phyloP scores from a whole-genome alignment of 2,329 filamentous ascomycete genomes.

The Penicillium janthinellum region DNA sequence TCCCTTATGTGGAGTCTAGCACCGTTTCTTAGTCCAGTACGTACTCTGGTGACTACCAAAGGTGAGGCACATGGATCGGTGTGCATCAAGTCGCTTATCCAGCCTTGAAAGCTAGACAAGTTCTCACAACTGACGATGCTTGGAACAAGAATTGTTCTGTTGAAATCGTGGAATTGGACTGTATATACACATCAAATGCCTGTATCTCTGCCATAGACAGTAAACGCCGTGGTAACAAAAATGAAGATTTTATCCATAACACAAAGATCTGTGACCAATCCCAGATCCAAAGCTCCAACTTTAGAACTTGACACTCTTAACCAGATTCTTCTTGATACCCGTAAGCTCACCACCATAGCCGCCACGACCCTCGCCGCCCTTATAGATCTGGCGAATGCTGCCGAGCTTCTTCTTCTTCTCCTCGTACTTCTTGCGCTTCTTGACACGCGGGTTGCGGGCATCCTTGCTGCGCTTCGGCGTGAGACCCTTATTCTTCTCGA shows the following conservation, averaged over 20 bases:
- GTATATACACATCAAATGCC: constrained; percentile 31
- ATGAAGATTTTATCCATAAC: constrained; percentile 17
- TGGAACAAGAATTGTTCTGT: background rate
- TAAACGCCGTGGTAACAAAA: constrained; percentile 23
- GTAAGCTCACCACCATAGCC: constrained; percentile 90
- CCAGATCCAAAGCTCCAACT: constrained; percentile 7
- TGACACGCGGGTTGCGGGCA: constrained; percentile 89
- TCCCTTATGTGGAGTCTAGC: no score
- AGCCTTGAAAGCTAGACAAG: no score
- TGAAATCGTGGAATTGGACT: constrained; percentile 22
- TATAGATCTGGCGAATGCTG: constrained; percentile 82
- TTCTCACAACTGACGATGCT: background rate
- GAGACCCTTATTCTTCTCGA: constrained; percentile 97
- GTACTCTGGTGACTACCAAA: no score
- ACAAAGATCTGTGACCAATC: constrained; percentile 15
- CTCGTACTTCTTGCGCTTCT: constrained; percentile 96
- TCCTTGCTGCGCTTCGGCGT: constrained; percentile 91
- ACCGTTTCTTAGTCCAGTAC: no score
- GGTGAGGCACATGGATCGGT: no score
- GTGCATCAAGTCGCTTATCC: no score
- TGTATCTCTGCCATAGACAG: constrained; percentile 23
- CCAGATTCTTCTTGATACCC: constrained; percentile 90
- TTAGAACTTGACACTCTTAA: constrained; percentile 93
- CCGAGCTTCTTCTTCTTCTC: constrained; percentile 96
- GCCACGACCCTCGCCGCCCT: constrained; percentile 78